These are phyloP conservation scores for Candida ponderosae DNA, from an alignment of 805 yeast species.

Conservation along the genomic window DNA sequence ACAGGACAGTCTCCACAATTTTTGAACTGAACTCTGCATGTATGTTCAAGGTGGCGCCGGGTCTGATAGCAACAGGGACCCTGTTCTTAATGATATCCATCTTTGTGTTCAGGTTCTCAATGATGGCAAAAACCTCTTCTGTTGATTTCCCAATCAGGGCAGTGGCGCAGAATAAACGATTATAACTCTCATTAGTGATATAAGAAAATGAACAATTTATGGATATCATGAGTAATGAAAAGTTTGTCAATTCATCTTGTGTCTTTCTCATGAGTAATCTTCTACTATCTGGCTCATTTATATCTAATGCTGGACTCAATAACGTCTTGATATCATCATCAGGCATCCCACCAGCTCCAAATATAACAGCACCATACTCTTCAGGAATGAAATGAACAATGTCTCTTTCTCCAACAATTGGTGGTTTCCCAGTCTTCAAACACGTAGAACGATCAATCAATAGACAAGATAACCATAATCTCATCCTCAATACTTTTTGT, in stretches of 20 bases:
- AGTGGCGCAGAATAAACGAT: constrained; percentile 5
- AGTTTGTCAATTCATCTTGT: neutral
- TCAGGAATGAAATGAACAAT: constrained; percentile 19
- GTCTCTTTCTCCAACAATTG: constrained; percentile 33
- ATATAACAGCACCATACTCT: neutral
- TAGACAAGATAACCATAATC: constrained; percentile 41
- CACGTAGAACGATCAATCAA: constrained; percentile 33
- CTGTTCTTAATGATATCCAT: constrained; percentile 1
- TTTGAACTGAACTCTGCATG: neutral
- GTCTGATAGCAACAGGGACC: constrained; percentile 7
- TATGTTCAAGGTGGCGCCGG: constrained; percentile 1
- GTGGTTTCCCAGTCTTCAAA: constrained; percentile 37
- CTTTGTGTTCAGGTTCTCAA: constrained; percentile 2
- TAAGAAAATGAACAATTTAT: neutral
- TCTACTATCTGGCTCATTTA: neutral
- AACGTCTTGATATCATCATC: neutral
- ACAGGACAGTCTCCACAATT: neutral
- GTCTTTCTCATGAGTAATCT: neutral
- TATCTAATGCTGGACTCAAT: neutral
- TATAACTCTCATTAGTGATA: constrained; percentile 2
- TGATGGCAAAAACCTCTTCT: constrained; percentile 1
- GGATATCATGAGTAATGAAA: neutral
- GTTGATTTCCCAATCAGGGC: constrained; percentile 5
- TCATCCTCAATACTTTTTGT: constrained; percentile 28
- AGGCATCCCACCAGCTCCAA: neutral